Base-by-base conservation (phyloP, 75 land plant genomes). In the Selaginella moellendorffii region DNA sequence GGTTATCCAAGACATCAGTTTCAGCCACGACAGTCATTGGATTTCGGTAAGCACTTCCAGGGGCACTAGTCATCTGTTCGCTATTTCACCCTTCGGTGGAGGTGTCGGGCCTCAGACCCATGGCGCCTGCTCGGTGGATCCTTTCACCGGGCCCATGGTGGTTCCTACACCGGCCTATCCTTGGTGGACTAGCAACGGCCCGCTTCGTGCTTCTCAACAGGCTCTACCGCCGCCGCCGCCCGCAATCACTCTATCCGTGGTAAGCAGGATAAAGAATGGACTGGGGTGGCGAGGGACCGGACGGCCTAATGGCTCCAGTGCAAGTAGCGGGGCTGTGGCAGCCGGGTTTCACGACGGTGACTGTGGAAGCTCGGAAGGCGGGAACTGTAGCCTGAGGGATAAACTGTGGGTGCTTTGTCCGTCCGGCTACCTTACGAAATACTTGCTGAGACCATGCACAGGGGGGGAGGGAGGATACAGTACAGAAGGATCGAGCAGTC, bases 1-100 rank as follows among this genome's bases (percentile, higher is more conserved):
- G 99, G 85, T 95, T 24, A 95, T 95, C 71, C 93, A 95, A 53
- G 99, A 95, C 65, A 84, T 95, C 21, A 84, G 83, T 67, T 90
- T 95, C 63, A 95, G 96, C 64, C 72, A 66, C 68, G 97, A 95
- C 59, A 86, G 91, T 65, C 74, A 75, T 27, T 95, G 91, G 88
- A 82, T 95, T 66, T 78, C 83, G 71, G 78, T 95, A 2, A 89
- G 99, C 74, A 83, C 99, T n/a, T 83, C 88, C n/a, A 80, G 97
- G 71, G 99, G 96, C 18, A 95, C 99, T 64, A 86, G 79, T 77
- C 99, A 95, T 69, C 65, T 95, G 24, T 95, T 86, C 75, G 82
- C 85, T 28, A 75, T 95, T 53, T 82, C 96, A 30, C 90, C 87
- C 23, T 75, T 69, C 28, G 87, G 98, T 14, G 90, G 83, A 27